Evolutionary conservation across 805 yeast genomes (phyloP).

Genomic region (Sungouiella blattae): DNA sequence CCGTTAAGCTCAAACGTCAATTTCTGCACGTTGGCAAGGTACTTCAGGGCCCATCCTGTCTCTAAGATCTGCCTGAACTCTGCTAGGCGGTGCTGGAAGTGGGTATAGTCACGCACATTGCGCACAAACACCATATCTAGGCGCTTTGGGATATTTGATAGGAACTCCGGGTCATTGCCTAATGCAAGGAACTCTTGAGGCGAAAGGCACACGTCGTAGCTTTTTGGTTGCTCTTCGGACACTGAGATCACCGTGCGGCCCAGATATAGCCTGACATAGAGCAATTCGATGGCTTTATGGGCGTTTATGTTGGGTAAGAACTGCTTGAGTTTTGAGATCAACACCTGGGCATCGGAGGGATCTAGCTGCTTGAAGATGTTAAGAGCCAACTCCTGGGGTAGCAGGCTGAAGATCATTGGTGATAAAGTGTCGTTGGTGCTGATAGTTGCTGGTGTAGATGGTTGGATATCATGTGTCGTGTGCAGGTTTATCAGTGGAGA

Average conservation of each 20-base stretch:
- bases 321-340: neutral
- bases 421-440: neutral
- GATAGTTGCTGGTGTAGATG: too few species aligned
- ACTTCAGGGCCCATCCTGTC: constrained; percentile 2
- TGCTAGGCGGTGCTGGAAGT: constrained; percentile 8
- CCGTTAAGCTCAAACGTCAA: constrained; percentile 26
- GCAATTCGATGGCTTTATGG: neutral
- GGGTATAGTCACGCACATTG: constrained; percentile 11
- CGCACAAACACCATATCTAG: constrained; percentile 7
- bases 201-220: constrained; percentile 8
- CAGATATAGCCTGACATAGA: constrained; percentile 1
- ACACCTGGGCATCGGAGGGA: constrained; percentile 2
- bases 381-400: constrained; percentile 13
- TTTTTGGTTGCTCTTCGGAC: constrained; percentile 2
- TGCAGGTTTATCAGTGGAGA: neutral
- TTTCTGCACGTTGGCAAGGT: constrained; percentile 13
- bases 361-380: constrained; percentile 8
- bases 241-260: constrained; percentile 1
- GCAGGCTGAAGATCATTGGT: constrained; percentile 2
- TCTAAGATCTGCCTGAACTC: constrained; percentile 13
- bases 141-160: constrained; percentile 5
- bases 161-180: constrained; percentile 5
- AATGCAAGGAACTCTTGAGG: constrained; percentile 5
- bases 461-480: too few species aligned
- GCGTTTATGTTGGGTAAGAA: constrained; percentile 1